These are phyloP conservation scores for Candida nemodendra DNA, from an alignment of 805 yeast species.

Conservation along the genomic window DNA sequence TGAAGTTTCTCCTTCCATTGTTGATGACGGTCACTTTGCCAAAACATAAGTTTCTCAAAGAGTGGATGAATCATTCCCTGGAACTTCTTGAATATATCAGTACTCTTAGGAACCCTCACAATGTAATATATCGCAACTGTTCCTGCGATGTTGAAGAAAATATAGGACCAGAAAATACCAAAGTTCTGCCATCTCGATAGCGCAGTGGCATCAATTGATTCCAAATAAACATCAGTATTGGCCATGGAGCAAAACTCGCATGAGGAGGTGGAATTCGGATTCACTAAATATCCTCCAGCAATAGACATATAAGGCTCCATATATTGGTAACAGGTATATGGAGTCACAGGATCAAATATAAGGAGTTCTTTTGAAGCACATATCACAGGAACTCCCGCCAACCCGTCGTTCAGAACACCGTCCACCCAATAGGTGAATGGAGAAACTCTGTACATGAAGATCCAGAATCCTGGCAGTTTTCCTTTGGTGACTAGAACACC, in stretches of 20 bases:
- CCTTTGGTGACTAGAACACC: constrained; percentile 62
- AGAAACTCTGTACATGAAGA: constrained; percentile 70
- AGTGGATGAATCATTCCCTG: constrained; percentile 2
- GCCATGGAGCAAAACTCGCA: constrained; percentile 49
- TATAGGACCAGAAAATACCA: constrained; percentile 57
- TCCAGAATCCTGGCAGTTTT: constrained; percentile 78
- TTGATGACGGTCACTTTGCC: not conserved
- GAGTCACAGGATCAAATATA: constrained; percentile 49
- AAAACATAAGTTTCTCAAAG: not conserved
- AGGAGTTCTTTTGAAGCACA: constrained; percentile 51
- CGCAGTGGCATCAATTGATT: constrained; percentile 39
- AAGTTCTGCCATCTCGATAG: constrained; percentile 60
- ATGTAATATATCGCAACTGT: constrained; percentile 3
- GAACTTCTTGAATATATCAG: constrained; percentile 7
- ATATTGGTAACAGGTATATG: constrained; percentile 62
- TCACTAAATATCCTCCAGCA: constrained; percentile 53
- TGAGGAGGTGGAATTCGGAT: constrained; percentile 45
- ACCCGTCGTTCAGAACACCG: constrained; percentile 45
- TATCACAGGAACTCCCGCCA: constrained; percentile 32
- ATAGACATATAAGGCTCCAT: constrained; percentile 36
- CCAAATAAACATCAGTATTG: constrained; percentile 46
- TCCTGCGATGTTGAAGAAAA: constrained; percentile 43
- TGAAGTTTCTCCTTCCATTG: constrained; percentile 1
- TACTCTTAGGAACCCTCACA: constrained; percentile 5
- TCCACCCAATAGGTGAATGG: constrained; percentile 70